A percentile compares a stretch with the other conserved stretches of the same genome.
phyloP scores from a whole-genome alignment of 768 basidiomycete genomes.

The Hebeloma cylindrosporum region DNA sequence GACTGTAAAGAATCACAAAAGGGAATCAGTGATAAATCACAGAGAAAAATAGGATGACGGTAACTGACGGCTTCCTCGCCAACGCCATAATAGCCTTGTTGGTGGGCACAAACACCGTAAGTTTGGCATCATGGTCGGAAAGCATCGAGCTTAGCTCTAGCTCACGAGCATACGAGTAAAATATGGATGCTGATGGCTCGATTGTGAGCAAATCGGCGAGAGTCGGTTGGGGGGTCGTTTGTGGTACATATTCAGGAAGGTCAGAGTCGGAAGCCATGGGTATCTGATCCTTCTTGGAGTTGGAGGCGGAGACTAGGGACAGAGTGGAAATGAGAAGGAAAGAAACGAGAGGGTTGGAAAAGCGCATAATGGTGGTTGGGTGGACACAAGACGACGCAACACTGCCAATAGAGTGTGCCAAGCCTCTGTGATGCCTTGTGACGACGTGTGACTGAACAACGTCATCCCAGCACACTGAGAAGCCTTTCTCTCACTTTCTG shows the following conservation, averaged over 20 bases:
- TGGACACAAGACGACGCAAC: background rate
- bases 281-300: slow-evolving; percentile 36
- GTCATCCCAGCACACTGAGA: no score
- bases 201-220: slow-evolving; percentile 80
- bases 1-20: slow-evolving; percentile 40
- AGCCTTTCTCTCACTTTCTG: no score
- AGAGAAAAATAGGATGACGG: background rate
- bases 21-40: background rate
- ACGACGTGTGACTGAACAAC: no score
- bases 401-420: no score
- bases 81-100: slow-evolving; percentile 88
- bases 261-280: slow-evolving; percentile 23
- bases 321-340: slow-evolving; percentile 32
- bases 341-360: slow-evolving; percentile 29
- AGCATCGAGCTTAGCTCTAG: slow-evolving; percentile 58
- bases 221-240: slow-evolving; percentile 48
- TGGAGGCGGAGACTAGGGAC: slow-evolving; percentile 22
- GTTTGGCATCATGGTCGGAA: slow-evolving; percentile 30
- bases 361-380: slow-evolving; percentile 31
- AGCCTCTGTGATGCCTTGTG: background rate
- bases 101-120: slow-evolving; percentile 77
- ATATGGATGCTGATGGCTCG: slow-evolving; percentile 73
- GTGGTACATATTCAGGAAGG: slow-evolving; percentile 30
- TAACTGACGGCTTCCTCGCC: slow-evolving; percentile 75
- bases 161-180: slow-evolving; percentile 81